Conservation (phyloP, 2,329 filamentous ascomycete genomes). For the Scedosporium boydii region DNA sequence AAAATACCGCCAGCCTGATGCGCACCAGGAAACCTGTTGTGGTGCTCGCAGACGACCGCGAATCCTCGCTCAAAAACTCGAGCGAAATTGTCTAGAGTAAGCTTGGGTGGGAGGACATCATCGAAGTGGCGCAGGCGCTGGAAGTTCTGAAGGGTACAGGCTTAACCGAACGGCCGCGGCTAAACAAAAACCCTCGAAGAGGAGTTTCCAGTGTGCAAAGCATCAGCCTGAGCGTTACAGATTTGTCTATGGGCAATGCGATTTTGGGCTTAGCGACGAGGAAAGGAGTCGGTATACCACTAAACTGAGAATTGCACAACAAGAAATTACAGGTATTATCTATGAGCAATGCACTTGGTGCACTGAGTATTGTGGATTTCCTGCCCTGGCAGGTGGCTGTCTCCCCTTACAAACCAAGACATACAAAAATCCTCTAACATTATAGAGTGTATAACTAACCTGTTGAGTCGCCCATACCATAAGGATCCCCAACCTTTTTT, state of each 20-base stretch:
- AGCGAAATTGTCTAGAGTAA: constrained; percentile 58
- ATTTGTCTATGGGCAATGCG: constrained; percentile 20
- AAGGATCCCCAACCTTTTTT: too few relatives aligned
- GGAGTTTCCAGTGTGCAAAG: constrained; percentile 19
- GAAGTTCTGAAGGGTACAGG: constrained; percentile 8
- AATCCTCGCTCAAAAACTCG: constrained; percentile 52
- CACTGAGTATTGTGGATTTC: too few relatives aligned
- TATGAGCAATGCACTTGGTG: too few relatives aligned
- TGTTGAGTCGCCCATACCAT: too few relatives aligned
- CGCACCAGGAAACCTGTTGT: not conserved
- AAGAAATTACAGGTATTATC: too few relatives aligned
- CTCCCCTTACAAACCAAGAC: too few relatives aligned
- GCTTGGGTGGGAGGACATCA: constrained; percentile 44
- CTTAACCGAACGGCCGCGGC: not conserved
- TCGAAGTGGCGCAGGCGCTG: constrained; percentile 46
- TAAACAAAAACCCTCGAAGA: constrained; percentile 9
- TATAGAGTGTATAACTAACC: too few relatives aligned
- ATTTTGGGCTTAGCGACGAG: constrained; percentile 18
- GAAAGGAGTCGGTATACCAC: constrained; percentile 16
- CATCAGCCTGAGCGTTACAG: constrained; percentile 22
- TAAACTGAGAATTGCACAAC: too few relatives aligned
- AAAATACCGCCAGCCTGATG: constrained; percentile 8
- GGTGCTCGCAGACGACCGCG: constrained; percentile 44
- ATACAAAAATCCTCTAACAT: too few relatives aligned
- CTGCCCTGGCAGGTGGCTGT: too few relatives aligned